These are phyloP conservation scores for Suillus brevipes DNA, from an alignment of 768 basidiomycete species.

Conservation along the genomic window DNA sequence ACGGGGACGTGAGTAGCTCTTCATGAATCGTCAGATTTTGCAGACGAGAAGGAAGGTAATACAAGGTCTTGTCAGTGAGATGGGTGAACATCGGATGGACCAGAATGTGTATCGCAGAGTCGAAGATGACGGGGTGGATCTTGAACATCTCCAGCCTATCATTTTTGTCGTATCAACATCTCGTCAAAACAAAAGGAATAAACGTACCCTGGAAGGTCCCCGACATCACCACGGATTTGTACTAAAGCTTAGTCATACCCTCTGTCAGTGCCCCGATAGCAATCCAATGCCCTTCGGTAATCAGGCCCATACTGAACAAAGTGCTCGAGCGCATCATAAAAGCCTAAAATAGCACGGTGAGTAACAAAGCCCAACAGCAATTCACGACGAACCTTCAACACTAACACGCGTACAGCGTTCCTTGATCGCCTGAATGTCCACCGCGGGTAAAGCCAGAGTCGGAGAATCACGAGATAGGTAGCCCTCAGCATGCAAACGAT, in stretches of 20 bases:
- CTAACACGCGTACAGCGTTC: background rate
- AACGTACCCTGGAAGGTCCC: slow-evolving; percentile 5
- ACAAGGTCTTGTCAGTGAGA: background rate
- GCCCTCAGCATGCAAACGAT: slow-evolving; percentile 6
- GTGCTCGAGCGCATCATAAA: slow-evolving; percentile 27
- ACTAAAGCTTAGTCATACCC: background rate
- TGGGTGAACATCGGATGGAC: slow-evolving; percentile 4
- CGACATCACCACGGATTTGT: background rate
- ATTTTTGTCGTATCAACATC: background rate
- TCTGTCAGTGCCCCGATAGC: background rate
- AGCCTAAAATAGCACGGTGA: slow-evolving; percentile 14
- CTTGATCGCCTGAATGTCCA: slow-evolving; percentile 2
- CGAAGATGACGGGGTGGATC: slow-evolving; percentile 6
- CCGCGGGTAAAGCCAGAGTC: background rate
- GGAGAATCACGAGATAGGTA: slow-evolving; percentile 4
- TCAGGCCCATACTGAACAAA: slow-evolving; percentile 36
- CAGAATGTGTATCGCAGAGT: slow-evolving; percentile 1
- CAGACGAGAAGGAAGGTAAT: slow-evolving; percentile 10
- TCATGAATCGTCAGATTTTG: background rate
- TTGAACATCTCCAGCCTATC: background rate
- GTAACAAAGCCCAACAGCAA: background rate
- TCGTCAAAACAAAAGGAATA: background rate
- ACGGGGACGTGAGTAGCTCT: background rate
- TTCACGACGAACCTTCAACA: background rate
- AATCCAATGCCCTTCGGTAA: slow-evolving; percentile 28